phyloP scores from a whole-genome alignment of 2,329 filamentous ascomycete species.

The Oidium heveae region DNA sequence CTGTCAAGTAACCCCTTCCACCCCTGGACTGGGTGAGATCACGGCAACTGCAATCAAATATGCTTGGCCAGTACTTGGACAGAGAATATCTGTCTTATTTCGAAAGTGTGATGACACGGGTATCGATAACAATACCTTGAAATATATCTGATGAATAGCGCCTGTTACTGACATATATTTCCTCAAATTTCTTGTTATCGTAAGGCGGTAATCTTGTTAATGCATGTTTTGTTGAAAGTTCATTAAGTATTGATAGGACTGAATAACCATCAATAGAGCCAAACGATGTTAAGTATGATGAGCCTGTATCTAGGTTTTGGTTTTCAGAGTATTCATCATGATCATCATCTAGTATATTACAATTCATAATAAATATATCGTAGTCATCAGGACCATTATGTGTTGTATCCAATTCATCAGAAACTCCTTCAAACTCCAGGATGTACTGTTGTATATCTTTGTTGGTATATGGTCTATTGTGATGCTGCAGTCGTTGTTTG shows the following conservation, averaged over 20 bases:
- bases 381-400: background rate
- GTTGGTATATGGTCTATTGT: background rate
- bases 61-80: too few relatives aligned
- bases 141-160: background rate
- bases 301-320: background rate
- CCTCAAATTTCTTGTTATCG: background rate
- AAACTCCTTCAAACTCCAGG: background rate
- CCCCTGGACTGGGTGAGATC: too few relatives aligned
- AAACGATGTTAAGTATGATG: background rate
- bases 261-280: background rate
- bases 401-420: background rate
- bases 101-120: too few relatives aligned
- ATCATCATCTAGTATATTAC: background rate
- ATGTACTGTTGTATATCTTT: background rate
- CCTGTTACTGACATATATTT: background rate
- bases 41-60: too few relatives aligned
- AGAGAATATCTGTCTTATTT: too few relatives aligned
- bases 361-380: background rate
- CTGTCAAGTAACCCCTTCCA: too few relatives aligned
- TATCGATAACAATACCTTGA: slow-evolving; percentile 1
- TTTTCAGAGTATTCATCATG: background rate
- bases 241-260: background rate
- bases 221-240: background rate
- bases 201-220: background rate
- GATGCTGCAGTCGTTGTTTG: background rate